Conservation (phyloP, 2,329 filamentous ascomycete species). For the Trichoderma sp. region DNA sequence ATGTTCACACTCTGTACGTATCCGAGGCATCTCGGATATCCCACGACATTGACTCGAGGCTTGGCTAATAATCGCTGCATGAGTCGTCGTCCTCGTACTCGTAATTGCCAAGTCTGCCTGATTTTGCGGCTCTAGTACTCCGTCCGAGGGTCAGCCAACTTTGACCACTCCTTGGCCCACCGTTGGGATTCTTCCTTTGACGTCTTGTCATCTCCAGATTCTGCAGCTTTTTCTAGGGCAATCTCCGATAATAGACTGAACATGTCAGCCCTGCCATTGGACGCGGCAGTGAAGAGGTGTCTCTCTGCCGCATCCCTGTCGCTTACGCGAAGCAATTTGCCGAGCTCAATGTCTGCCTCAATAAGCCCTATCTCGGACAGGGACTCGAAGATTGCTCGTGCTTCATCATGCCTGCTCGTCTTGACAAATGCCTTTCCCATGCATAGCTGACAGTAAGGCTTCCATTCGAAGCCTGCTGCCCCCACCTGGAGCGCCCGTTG, state of each 20-base stretch:
- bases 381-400: constrained; percentile 27
- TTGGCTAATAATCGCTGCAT: neutral
- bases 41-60: neutral
- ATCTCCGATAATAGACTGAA: constrained; percentile 35
- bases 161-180: constrained; percentile 41
- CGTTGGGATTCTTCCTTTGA: constrained; percentile 27
- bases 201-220: constrained; percentile 21
- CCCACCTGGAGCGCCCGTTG: constrained; percentile 30
- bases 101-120: neutral
- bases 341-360: constrained; percentile 34
- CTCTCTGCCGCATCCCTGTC: constrained; percentile 30
- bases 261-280: constrained; percentile 29
- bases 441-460: constrained; percentile 29
- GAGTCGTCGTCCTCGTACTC: neutral
- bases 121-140: constrained; percentile 26
- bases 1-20: neutral
- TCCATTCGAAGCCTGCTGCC: constrained; percentile 32
- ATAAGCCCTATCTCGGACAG: constrained; percentile 27
- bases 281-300: constrained; percentile 32
- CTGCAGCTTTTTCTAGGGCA: constrained; percentile 29
- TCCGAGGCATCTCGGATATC: neutral
- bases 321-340: constrained; percentile 27
- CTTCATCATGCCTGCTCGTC: constrained; percentile 29
- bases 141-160: constrained; percentile 31
- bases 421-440: constrained; percentile 31